Evolutionary conservation across 2,329 filamentous ascomycete species (phyloP).

Genomic region (Diaporthe sp.): DNA sequence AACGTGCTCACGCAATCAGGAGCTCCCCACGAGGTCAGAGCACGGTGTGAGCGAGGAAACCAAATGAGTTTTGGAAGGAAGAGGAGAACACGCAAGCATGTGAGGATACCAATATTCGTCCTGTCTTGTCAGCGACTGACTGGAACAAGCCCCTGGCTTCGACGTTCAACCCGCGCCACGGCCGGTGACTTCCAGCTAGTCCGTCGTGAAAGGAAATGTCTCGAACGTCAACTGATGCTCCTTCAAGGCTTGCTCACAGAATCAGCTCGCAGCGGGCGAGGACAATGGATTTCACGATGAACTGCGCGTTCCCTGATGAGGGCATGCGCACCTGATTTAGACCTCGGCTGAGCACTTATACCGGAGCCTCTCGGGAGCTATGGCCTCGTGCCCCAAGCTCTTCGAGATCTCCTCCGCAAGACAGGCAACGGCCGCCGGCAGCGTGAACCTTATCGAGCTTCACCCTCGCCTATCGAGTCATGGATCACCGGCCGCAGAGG

Average conservation of each 20-base stretch:
- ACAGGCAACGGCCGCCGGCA: constrained; percentile 19
- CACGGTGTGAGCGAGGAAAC: background rate
- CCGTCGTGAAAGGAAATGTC: background rate
- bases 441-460: constrained; percentile 16
- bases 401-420: background rate
- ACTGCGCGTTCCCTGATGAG: background rate
- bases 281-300: background rate
- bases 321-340: background rate
- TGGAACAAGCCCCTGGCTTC: background rate
- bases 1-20: constrained; percentile 20
- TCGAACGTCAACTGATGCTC: background rate
- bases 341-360: background rate
- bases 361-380: constrained; percentile 11
- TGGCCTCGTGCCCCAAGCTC: constrained; percentile 21
- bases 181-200: background rate
- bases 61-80: background rate
- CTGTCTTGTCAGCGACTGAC: background rate
- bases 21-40: constrained; percentile 5
- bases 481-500: constrained; percentile 3
- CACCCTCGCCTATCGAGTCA: constrained; percentile 17
- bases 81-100: background rate
- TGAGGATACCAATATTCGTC: background rate
- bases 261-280: background rate
- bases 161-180: background rate
- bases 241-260: background rate